Percentiles rank a stretch among this genome's conserved stretches.
Conservation (phyloP, 1,284 basidiomycete genomes). For the Xerocomus nothofagi region DNA sequence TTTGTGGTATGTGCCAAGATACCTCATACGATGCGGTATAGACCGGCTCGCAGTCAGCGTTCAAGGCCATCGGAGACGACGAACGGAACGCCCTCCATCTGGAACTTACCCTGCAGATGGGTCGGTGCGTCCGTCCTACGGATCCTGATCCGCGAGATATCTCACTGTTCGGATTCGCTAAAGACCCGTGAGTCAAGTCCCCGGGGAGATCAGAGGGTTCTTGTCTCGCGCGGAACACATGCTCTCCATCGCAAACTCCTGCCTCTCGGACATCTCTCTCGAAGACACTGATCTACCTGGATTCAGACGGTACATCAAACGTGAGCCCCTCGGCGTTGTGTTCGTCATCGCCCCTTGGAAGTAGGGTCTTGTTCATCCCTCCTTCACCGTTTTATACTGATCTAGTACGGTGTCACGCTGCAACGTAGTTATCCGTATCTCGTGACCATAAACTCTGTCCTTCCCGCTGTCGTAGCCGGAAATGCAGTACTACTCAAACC, state of each 20-base stretch:
- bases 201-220: conserved; percentile 81
- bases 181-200: conserved; percentile 76
- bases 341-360: conserved; percentile 90
- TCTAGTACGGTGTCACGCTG: neutral
- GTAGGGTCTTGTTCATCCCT: conserved; percentile 44
- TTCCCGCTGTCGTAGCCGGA: conserved; percentile 86
- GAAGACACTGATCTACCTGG: conserved; percentile 78
- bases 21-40: neutral
- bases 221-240: conserved; percentile 83
- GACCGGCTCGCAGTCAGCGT: conserved; percentile 57
- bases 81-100: conserved; percentile 24
- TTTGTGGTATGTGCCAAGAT: conserved; percentile 61
- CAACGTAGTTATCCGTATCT: conserved; percentile 82
- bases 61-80: conserved; percentile 54
- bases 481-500: conserved; percentile 92
- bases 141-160: neutral
- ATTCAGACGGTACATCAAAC: conserved; percentile 80
- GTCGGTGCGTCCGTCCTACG: conserved; percentile 48
- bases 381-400: neutral
- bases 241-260: conserved; percentile 77
- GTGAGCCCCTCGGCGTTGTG: conserved; percentile 85
- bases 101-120: conserved; percentile 82
- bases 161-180: neutral
- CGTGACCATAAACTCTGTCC: conserved; percentile 84
- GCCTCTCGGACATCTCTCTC: conserved; percentile 76